Base-by-base conservation (phyloP, 108 stramenopile species). In the Conticribra guillardii region DNA sequence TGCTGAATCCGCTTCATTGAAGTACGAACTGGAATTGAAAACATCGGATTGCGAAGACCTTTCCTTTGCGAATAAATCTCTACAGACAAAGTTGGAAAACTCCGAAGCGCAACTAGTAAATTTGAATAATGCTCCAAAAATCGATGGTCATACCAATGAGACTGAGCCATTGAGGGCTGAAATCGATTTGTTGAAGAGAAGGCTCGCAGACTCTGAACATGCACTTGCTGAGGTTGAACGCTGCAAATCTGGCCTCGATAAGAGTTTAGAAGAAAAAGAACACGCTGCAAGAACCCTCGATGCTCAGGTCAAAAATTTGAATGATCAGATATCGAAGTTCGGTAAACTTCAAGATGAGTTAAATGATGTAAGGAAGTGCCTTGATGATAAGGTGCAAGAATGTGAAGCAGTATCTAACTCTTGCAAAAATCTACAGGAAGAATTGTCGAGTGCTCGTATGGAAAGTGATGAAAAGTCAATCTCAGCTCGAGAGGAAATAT, bases 1-100 rank as follows among this genome's bases (percentile, higher is more conserved):
- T 7, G 71, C 71, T n/a, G 78, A 79, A 33, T 45, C 52, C 49
- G 78, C 78, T 2, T 65, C 64, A 18, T 61, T 79, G 64, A 70
- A 34, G 33, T 79, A 70, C 47, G 77, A 66, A 18, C 64, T 79
- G 19, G 64, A 52, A 45, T 44, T 60, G 41, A 71, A 71, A 53
- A 30, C 55, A 26, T 32, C 63, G 5, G 77, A 79, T 31, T 57
- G 48, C 27, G 50, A 71, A 46, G 66, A 68, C 60, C 32, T 32
- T 31, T 3, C 55, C 11, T 23, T 23, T 34, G 64, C 71, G 29
- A 15, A 72, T 50, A 64, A 67, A 53, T 57, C 31, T 22, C 33
- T 79, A 29, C 71, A 79, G 33, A 31, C 60, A 21, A 71, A 79
- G 53, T 51, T 79, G 46, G 71, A 57, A 55, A 27, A 22, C 48